phyloP scores from a whole-genome alignment of 345 rosid species.

The Gossypium bickii region DNA sequence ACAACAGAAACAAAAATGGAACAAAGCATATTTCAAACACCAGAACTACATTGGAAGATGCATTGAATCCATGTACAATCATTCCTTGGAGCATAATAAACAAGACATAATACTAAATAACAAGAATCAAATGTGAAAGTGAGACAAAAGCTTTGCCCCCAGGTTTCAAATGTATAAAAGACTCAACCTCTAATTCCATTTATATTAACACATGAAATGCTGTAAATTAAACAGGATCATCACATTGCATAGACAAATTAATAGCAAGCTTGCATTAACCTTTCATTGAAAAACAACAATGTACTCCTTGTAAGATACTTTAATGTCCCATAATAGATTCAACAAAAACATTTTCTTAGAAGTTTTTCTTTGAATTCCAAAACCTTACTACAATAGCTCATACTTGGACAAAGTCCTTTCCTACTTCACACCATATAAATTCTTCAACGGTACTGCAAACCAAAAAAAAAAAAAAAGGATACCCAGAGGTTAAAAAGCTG shows the following conservation, averaged over 20 bases:
- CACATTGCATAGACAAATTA: background rate
- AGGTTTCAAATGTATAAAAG: background rate
- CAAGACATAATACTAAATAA: no score
- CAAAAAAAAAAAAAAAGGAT: background rate
- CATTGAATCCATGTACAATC: background rate
- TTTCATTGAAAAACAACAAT: background rate
- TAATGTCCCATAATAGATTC: background rate
- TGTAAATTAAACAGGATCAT: background rate
- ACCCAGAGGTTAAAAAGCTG: background rate
- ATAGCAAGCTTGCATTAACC: background rate
- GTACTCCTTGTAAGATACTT: background rate
- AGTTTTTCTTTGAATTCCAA: background rate
- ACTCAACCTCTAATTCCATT: background rate
- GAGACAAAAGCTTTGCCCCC: background rate
- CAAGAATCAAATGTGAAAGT: background rate
- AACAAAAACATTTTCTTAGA: background rate
- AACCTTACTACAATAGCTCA: background rate
- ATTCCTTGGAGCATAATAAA: background rate
- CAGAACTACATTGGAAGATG: background rate
- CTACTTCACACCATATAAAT: background rate
- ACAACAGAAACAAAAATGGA: no score
- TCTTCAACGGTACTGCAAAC: constrained; percentile 13
- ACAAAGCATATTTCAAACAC: background rate
- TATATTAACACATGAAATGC: background rate
- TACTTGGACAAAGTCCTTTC: background rate